Evolutionary conservation across 179 eudicot species (phyloP), one percentile per base, ranked within the genome.

Genomic region (Carnegiea gigantea): DNA sequence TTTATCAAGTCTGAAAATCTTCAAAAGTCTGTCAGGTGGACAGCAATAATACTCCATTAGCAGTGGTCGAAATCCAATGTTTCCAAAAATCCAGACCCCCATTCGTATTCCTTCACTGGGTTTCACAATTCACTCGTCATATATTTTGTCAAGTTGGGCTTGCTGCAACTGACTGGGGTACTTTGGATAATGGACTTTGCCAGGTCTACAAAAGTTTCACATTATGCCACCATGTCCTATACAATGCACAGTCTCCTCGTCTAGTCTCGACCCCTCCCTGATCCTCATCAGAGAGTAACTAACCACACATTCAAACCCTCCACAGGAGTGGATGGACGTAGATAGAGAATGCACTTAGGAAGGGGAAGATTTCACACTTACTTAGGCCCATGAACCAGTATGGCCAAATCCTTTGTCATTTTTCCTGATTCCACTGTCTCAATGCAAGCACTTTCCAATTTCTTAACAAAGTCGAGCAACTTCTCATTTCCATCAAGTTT

Each of bases 381-480:
- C 99, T 92, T 91, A 80, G 93, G 88, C 54, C 98, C 98, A 84
- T 94, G 98, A 73, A 85, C 85, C 73, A 94, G 90, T 81, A 94
- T 80, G 46, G 99, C 98, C 79, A 96, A 93, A 89, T 96, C 99
- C 86, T 94, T 96, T 18, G 99, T 96, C 99, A 94, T 94, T 86
- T 93, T 94, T 78, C 99, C 99, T 3, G 99, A 90, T 83, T 96
- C 99, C 53, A 96, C 98, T 9, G 98, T 94, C 85, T 86, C 99
- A 75, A 94, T 82, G 86, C 99, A 96, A 38, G 97, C 93, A 60
- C 86, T 78, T 89, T 96, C 99, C 85, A 96, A 91, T 76, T 92
- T 91, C 82, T 89, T 89, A 83, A 89, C 90, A 83, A 95, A 95
- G 81, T 91, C 92, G 24, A 88, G 80, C 89, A 96, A 83, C 84